Percentiles rank a stretch among this genome's conserved stretches.
Conservation (phyloP, 768 basidiomycete species). For the Kwoniella bestiolae region DNA sequence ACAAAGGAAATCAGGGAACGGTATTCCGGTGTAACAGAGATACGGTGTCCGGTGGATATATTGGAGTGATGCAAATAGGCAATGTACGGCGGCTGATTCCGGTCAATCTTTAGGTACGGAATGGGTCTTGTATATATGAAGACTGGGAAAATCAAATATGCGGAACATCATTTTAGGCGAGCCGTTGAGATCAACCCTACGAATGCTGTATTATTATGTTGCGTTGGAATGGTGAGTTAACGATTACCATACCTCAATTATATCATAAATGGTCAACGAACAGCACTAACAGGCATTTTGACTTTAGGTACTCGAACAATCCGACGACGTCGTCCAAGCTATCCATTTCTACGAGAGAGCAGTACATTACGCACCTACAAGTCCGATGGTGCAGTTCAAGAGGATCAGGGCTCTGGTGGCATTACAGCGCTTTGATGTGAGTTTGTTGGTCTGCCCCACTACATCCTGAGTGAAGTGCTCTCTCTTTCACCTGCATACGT, state of each 20-base stretch:
- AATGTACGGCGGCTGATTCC: no score
- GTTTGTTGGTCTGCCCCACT: conserved; percentile 57
- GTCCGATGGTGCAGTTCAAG: conserved; percentile 91
- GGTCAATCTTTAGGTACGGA: conserved; percentile 77
- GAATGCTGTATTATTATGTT: conserved; percentile 93
- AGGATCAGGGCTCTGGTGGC: conserved; percentile 87
- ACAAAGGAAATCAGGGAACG: not conserved
- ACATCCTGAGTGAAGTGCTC: not conserved
- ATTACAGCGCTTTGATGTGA: conserved; percentile 79
- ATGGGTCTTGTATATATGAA: conserved; percentile 94
- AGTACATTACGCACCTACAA: conserved; percentile 76
- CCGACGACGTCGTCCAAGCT: conserved; percentile 75
- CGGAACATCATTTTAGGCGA: conserved; percentile 94
- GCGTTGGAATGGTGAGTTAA: conserved; percentile 87
- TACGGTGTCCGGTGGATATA: no score
- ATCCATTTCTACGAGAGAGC: conserved; percentile 81
- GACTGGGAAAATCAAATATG: conserved; percentile 87
- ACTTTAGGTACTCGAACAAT: conserved; percentile 80
- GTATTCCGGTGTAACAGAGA: no score
- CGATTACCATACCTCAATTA: not conserved
- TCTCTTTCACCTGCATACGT: not conserved
- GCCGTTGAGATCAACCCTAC: conserved; percentile 90
- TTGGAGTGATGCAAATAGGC: no score
- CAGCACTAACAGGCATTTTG: not conserved
- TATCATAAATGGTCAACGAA: not conserved